Base-by-base conservation (phyloP, 2,329 filamentous ascomycete species). In the Elsinoe australis region DNA sequence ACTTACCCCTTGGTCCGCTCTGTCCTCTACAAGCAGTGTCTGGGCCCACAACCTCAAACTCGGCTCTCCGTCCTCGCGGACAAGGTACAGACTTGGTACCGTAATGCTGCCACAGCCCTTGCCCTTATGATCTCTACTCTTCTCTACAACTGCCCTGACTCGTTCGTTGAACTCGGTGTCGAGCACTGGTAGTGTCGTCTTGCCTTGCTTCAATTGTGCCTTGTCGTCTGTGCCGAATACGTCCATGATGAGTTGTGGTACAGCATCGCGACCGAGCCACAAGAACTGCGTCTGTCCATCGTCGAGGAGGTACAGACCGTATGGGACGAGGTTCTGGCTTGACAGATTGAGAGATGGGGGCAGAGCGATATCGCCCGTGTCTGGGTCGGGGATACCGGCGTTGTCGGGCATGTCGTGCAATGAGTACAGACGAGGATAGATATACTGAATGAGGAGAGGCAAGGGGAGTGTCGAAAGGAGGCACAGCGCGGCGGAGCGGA, bases 111-210 rank as follows among this genome's bases (percentile, higher is more conserved):
- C 92, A 12, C 92, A 89, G 2, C 89, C 88, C 61, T 88, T 85
- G 22, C 85, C 78, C 63, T 81, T 78, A 69, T 94, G 84, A 61
- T 96, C 90, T 49, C 83, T 77, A 65, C 87, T 94, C 80, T 98
- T 98, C 59, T 89, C 83, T 49, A 95, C 71, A 7, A 98, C 88
- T 5, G 85, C 85, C 44, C 92, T 80, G 28, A 98, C 83, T 19
- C 90, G 80, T 71, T 96, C 90, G 67, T 88, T 96, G 74, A 96
- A 95, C 65, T 98, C 92, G 57, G 87, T 90, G 58, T 96, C 92
- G 31, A 96, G 71, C 57, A 94, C 82, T 0, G 90, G 88, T 54
- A 98, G 67, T 3, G 81, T 79, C 18, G 83, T 83, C 75, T 98
- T 98, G 65, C 92, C 92, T 54, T 95, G 87, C 56, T 87, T 88